Conservation (phyloP, 306 rosid species). For the Adenanthera pavonina region DNA sequence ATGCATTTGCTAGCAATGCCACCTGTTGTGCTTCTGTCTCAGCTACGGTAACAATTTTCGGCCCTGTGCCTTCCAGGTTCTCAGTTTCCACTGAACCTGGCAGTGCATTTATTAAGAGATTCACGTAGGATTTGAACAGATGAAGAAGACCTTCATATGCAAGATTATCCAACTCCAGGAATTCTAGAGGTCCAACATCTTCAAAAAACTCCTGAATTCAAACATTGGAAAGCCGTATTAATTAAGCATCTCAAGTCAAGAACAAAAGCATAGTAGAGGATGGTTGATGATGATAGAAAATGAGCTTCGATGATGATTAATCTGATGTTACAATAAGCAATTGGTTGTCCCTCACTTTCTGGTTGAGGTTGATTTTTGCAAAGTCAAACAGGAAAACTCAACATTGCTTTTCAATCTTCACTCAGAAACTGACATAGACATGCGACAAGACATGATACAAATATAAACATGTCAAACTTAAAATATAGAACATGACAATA, state of each 20-base stretch:
- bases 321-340: neutral
- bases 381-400: neutral
- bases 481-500: neutral
- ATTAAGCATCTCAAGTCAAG: neutral
- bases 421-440: neutral
- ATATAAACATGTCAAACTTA: no score
- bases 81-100: conserved; percentile 81
- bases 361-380: neutral
- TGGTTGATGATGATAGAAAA: conserved; percentile 14
- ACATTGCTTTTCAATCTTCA: neutral
- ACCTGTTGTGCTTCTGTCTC: conserved; percentile 86
- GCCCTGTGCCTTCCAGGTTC: conserved; percentile 61
- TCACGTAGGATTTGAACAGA: conserved; percentile 69
- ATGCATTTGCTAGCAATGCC: conserved; percentile 81
- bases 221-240: neutral
- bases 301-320: neutral
- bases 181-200: conserved; percentile 76
- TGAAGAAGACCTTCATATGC: conserved; percentile 77
- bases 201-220: conserved; percentile 74
- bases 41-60: conserved; percentile 73
- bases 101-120: conserved; percentile 69
- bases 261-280: neutral
- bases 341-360: neutral
- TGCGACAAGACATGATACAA: neutral
- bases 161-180: conserved; percentile 68